Base-by-base conservation (phyloP, 352 stramenopile genomes). In the Globisporangium recalcitrans region DNA sequence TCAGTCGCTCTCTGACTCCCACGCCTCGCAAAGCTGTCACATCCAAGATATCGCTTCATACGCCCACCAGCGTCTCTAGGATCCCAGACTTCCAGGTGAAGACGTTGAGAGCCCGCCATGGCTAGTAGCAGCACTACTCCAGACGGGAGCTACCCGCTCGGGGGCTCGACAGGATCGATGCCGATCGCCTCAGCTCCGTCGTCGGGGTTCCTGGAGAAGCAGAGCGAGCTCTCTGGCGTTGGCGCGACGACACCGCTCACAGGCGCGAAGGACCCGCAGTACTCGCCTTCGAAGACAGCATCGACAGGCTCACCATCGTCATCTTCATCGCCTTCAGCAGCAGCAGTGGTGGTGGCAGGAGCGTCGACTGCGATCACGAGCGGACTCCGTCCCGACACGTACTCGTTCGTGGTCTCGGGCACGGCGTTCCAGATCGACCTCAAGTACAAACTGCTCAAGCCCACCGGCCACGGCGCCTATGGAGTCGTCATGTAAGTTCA, bases 391-490 rank as follows among this genome's bases (percentile, higher is more conserved):
- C 77, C 77, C 13, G 85, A 77, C 8, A 94, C 78, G 21, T 77
- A 95, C 68, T 85, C 77, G 53, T 90, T 95, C 63, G 76, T 85
- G 47, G 86, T 96, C 51, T 88, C 78, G 22, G 88, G 88, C n/a
- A 96, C 88, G 27, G 88, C 76, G 26, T 97, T 97, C 67, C 78
- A 97, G 67, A 93, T 98, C 46, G 87, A 97, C 71, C 71, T 87
- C 38, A 94, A 96, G 69, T 98, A 98, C 82, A 92, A 97, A 70
- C 82, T 97, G 69, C 93, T 98, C 74, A 98, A 98, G 64, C 87
- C 88, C 51, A 96, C 98, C 67, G 93, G 92, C n/a, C 91, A 97
- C 57, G 92, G 93, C n/a, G 90, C 91, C 22, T 98, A 98, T 68
- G 93, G 93, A 13, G 87, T 98, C 29, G 93, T 98, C 66, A 95